Evolutionary conservation across 768 basidiomycete species (phyloP), one percentile per base, ranked within the genome.

Genomic region (Cubamyces lactineus): DNA sequence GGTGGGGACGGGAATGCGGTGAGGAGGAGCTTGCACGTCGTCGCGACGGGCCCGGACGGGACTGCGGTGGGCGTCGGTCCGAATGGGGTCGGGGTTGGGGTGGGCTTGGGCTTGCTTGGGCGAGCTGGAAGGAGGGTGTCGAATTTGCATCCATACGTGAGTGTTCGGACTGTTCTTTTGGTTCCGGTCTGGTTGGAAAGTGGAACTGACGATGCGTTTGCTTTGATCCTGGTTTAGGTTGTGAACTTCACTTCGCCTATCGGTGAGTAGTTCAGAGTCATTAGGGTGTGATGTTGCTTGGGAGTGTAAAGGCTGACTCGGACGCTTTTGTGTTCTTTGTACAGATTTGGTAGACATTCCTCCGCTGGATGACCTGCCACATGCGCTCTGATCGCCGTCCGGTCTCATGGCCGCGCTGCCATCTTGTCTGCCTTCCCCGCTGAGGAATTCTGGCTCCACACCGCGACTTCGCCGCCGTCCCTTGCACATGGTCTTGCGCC

Each of bases 231-330:
- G 51, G 11, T 53, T 26, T 59, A 76, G 74, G 72, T 74, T n/a
- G 73, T 69, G 60, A 75, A 69, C 45, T 78, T 75, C 60, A 77
- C 76, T 43, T 77, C 76, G 13, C 77, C 77, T 11, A 78, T 78
- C 49, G 75, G 74, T 76, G 45, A 52, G 74, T 61, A 12, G 16
- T 13, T 3, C 39, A 34, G 7, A 7, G 7, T 28, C 28, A 28
- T 28, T 28, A 28, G 28, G 28, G 28, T 3, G 28, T 3, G 28
- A 17, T 19, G n/a, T 7, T 3, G 16, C 24, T 38, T 19, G 39
- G 40, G 15, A 52, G 11, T 12, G 40, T 6, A 21, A 30, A 28
- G 41, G 59, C 24, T 55, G 38, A 40, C 19, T 16, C 28, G 8
- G 28, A 30, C 28, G 28, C 8, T 34, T 34, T 34, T 11, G 34